Evolutionary conservation across 768 basidiomycete genomes (phyloP), one percentile per base, ranked within the genome.

Genomic region (Pilatotrama ljubarskyi): DNA sequence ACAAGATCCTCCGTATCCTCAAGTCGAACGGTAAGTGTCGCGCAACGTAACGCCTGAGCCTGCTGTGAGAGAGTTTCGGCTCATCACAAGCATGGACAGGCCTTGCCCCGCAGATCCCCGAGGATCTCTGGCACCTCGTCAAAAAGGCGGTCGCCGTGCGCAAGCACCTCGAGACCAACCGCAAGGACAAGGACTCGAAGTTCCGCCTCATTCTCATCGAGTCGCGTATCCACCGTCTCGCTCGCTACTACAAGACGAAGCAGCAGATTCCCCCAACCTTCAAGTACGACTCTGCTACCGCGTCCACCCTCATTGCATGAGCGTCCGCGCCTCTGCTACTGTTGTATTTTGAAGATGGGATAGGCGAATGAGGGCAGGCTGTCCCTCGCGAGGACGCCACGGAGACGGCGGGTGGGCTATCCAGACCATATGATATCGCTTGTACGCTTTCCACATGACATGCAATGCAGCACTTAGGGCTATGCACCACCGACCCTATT

Each of bases 91-190:
- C 80, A 79, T 52, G 47, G 77, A 76, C 79, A 96, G 95, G 93
- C 79, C 91, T 98, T 80, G 95, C 88, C 76, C 95, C 96, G 72
- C 84, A 87, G 78, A 92, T 98, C 81, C 96, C 96, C 69, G 96
- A 99, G 86, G 96, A 97, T 85, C 90, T 98, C 64, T 97, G 93
- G 90, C 90, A 94, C 85, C 88, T 97, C 77, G 90, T 98, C 86
- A 98, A 98, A 88, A 99, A 98, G 88, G 96, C 96, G 76, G 95
- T 99, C 73, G 84, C 93, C 70, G 94, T 99, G 73, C 94, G 95
- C 79, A 98, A 98, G 84, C 96, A 98, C 79, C 86, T 99, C 69
- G 93, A 97, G 78, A 82, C 84, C 71, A 98, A 97, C 90, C 88
- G 96, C 75, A 96, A 95, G 78, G 96, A 99, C 85, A 96, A 94